Evolutionary conservation across 108 stramenopile genomes (phyloP).

Genomic region (Hondaea fermentalgiana): DNA sequence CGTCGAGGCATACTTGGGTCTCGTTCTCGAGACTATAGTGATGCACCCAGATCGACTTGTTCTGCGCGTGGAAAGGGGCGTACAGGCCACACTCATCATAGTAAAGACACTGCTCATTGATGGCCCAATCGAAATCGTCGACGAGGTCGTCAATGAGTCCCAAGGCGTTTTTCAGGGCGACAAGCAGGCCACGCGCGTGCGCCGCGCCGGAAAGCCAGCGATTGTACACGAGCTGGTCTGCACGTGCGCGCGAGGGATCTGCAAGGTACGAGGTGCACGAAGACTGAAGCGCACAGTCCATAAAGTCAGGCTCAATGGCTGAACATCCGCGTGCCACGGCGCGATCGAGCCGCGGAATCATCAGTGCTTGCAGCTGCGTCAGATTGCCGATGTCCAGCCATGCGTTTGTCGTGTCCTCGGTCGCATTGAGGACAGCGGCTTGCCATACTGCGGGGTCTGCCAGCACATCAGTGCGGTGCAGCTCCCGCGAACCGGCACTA

Average conservation of each 20-base stretch:
- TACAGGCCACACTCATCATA: constrained; percentile 19
- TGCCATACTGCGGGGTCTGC: background rate
- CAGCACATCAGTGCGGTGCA: background rate
- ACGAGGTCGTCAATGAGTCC: background rate
- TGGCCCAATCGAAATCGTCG: constrained; percentile 22
- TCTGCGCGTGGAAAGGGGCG: background rate
- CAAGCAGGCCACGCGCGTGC: background rate
- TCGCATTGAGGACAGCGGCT: background rate
- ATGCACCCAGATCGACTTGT: background rate
- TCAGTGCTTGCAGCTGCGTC: background rate
- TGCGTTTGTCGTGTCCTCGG: background rate
- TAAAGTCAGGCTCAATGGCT: background rate
- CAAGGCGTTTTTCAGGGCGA: constrained; percentile 12
- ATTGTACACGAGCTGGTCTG: background rate
- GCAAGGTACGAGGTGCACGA: background rate
- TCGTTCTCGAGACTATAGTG: background rate
- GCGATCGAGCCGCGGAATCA: background rate
- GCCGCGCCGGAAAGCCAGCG: background rate
- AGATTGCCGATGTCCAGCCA: background rate
- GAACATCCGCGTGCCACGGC: background rate
- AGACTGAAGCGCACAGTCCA: background rate
- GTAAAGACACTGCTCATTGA: constrained; percentile 21
- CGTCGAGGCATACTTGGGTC: background rate
- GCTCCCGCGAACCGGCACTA: background rate
- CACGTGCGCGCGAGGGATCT: background rate